Evolutionary conservation across 805 yeast genomes (phyloP), one percentile per base, ranked within the genome.

Genomic region (Pichia nakasei): DNA sequence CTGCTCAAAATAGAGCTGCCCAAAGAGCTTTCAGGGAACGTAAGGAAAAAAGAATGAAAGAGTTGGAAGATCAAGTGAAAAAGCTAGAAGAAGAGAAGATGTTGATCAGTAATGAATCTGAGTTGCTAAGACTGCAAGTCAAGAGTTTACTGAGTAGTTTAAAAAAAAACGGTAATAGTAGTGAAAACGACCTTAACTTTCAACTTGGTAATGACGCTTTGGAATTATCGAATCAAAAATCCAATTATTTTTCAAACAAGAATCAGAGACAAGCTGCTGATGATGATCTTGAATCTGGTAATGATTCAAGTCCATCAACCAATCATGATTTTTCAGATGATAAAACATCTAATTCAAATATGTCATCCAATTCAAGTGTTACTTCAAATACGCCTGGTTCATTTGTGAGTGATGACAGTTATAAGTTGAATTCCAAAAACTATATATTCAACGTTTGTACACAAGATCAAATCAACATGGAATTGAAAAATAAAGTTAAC

Each of bases 1-100:
- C 95, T 15, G 97, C 97, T 2, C 97, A 93, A 66, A 91, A 93
- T 63, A 75, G 97, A 55, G 97, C 97, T 3, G 97, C 97, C n/a
- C 98, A 93, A 65, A 72, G 97, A 44, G 97, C 97, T 7, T 91
- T 87, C 65, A 72, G 97, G 45, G 97, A 93, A 64, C 76, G 97
- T 48, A 91, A 91, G 61, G 97, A 91, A 62, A 73, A 72, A 41
- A 86, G 85, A 57, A 75, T 93, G 80, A 76, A 78, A 57, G 95
- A 87, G 51, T 70, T 91, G 48, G 96, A 89, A 59, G 80, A 78
- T 38, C 80, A 85, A 53, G 95, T 91, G 13, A 64, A 71, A 41
- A 61, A 67, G 51, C 71, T 91, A 52, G 96, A 93, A 61, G 73
- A 74, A 50, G 84, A 81, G 52, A 81, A 82, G 46, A 65, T 78